phyloP scores from a whole-genome alignment of 179 eudicot genomes.

The Drosera spatulata region DNA sequence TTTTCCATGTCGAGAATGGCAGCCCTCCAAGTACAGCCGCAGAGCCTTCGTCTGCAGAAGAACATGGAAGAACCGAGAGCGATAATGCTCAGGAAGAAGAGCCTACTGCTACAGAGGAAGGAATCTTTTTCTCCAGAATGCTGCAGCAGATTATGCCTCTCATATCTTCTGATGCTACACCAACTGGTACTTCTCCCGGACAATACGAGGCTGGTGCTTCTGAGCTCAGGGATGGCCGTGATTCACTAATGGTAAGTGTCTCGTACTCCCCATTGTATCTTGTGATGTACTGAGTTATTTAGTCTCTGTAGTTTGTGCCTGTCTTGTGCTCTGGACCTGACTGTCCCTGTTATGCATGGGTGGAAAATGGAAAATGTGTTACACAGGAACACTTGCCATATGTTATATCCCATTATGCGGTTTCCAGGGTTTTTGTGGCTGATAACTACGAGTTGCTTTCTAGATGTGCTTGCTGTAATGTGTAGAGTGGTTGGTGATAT shows the following conservation, averaged over 20 bases:
- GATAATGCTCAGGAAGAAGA: conserved; percentile 18
- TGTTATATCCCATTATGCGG: no score
- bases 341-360: no score
- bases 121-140: conserved; percentile 31
- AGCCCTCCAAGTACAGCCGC: conserved; percentile 12
- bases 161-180: conserved; percentile 15
- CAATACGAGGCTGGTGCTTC: conserved; percentile 10
- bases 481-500: no score
- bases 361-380: no score
- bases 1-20: conserved; percentile 34
- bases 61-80: conserved; percentile 21
- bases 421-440: no score
- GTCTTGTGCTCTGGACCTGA: background rate
- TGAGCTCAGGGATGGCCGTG: conserved; percentile 10
- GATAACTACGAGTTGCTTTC: no score
- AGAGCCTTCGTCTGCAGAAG: conserved; percentile 8
- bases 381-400: background rate
- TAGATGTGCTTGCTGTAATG: no score
- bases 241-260: conserved; percentile 21
- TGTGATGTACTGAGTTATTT: background rate
- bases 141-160: conserved; percentile 36
- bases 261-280: background rate
- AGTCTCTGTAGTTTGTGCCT: background rate
- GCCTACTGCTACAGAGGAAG: conserved; percentile 24
- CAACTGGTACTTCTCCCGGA: conserved; percentile 6